phyloP scores from a whole-genome alignment of 2,329 filamentous ascomycete genomes.

The Nemania sp. region DNA sequence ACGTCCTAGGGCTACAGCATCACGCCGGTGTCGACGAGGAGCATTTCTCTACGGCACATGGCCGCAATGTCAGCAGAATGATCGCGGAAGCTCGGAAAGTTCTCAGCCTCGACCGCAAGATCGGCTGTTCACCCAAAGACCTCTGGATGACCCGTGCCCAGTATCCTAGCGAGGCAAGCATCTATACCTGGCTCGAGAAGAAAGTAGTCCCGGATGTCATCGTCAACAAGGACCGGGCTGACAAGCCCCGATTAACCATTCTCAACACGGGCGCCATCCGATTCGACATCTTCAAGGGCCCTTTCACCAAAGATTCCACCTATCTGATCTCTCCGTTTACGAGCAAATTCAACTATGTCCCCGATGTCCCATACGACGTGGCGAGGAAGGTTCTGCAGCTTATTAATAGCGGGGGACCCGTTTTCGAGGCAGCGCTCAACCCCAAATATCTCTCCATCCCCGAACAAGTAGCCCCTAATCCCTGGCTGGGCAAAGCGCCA shows the following conservation, averaged over 20 bases:
- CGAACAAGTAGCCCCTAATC: conserved; percentile 43
- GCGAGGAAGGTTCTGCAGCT: conserved; percentile 70
- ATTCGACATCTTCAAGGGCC: conserved; percentile 92
- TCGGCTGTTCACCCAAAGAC: conserved; percentile 81
- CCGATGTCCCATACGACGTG: conserved; percentile 77
- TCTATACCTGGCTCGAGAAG: conserved; percentile 80
- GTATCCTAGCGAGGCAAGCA: conserved; percentile 73
- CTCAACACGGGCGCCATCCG: conserved; percentile 90
- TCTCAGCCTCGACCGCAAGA: conserved; percentile 72
- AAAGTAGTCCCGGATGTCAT: conserved; percentile 73
- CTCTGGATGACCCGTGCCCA: conserved; percentile 81
- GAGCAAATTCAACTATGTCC: conserved; percentile 75
- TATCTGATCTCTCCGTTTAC: conserved; percentile 88
- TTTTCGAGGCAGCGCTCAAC: conserved; percentile 49
- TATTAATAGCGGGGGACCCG: conserved; percentile 59
- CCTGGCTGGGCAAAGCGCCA: conserved; percentile 15
- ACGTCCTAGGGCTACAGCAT: conserved; percentile 80
- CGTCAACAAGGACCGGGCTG: conserved; percentile 58
- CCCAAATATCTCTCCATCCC: conserved; percentile 56
- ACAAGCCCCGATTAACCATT: conserved; percentile 71
- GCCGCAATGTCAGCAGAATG: conserved; percentile 69
- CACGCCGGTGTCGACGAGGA: conserved; percentile 74
- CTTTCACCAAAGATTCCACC: conserved; percentile 85
- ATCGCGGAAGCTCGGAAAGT: conserved; percentile 72
- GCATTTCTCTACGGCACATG: conserved; percentile 77